These are phyloP conservation scores for Cladosporium sp. DNA, from an alignment of 2,329 filamentous ascomycete species.

Conservation along the genomic window DNA sequence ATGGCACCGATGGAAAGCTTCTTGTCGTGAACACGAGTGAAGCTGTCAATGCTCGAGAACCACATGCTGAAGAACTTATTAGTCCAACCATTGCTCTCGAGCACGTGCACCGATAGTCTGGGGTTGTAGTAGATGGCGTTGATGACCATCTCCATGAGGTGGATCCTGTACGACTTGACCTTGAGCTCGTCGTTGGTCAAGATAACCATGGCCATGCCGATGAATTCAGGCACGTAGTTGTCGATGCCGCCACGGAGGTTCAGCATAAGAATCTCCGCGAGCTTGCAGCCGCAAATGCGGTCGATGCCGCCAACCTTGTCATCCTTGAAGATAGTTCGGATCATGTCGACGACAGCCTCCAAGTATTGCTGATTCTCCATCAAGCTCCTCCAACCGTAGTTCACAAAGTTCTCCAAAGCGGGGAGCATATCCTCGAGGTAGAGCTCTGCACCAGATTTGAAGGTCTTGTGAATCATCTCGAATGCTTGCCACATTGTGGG, in stretches of 20 bases:
- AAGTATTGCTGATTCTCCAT: slow-evolving; percentile 81
- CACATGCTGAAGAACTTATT: slow-evolving; percentile 98
- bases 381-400: slow-evolving; percentile 79
- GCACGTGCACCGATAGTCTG: slow-evolving; percentile 71
- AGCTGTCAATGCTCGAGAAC: slow-evolving; percentile 94
- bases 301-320: slow-evolving; percentile 91
- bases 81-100: slow-evolving; percentile 91
- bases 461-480: slow-evolving; percentile 91
- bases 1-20: slow-evolving; percentile 96
- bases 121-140: slow-evolving; percentile 98
- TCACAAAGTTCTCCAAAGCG: slow-evolving; percentile 94
- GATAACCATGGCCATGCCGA: slow-evolving; percentile 81
- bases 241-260: slow-evolving; percentile 86
- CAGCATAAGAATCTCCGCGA: slow-evolving; percentile 95
- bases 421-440: slow-evolving; percentile 99
- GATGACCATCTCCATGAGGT: slow-evolving; percentile 98
- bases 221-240: slow-evolving; percentile 81
- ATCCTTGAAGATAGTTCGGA: slow-evolving; percentile 89
- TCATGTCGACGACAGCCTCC: slow-evolving; percentile 86
- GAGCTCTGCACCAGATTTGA: slow-evolving; percentile 93
- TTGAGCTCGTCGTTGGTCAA: slow-evolving; percentile 72
- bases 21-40: slow-evolving; percentile 95
- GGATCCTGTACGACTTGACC: slow-evolving; percentile 89
- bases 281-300: slow-evolving; percentile 93
- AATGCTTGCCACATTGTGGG: slow-evolving; percentile 98